Evolutionary conservation across 2,329 filamentous ascomycete species (phyloP), one percentile per base, ranked within the genome.

Genomic region (Exophiala spinifera): DNA sequence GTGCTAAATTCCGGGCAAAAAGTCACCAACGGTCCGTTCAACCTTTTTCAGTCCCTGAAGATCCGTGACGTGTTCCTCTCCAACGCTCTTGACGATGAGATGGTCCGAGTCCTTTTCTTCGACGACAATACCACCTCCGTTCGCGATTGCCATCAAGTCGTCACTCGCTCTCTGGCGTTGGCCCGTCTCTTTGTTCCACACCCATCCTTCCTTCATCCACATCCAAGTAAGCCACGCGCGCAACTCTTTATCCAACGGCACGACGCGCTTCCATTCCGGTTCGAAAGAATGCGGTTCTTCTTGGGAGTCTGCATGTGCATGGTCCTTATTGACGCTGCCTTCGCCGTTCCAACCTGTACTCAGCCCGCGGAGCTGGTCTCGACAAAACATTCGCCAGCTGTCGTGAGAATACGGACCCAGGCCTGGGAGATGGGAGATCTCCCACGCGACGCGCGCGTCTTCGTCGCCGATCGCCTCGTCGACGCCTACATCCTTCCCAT

Each of bases 301-400:
- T 25, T 46, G 10, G 67, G 65, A 13, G 48, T 70, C 56, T 65
- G 72, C 61, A 64, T 72, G n/a, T n/a, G n/a, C n/a, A n/a, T n/a
- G n/a, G n/a, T n/a, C n/a, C n/a, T n/a, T n/a, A n/a, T n/a, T 25
- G 23, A 5, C 8, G 23, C 23, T 4, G 60, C 61, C 80, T 67
- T 64, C 75, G 1, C 87, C 87, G 64, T 83, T 85, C 81, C 86
- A 89, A 59, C 85, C 82, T 8, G 72, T 68, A 1, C 86, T 83
- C 15, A 84, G 70, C 0, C 84, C 86, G 6, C 91, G 80, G 20
- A 95, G 70, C 28, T 79, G 76, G 67, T 96, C 91, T 1, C 91
- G 83, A 68, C 90, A 96, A 70, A 96, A 96, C 60, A 96, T 96
- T 2, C 91, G 83, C 88, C 90, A 96, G 66, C 87, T 91, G 70